Percentiles rank a stretch among this genome's conserved stretches.
Conservation (phyloP, 768 basidiomycete species). For the Cyclocybe aegerita region DNA sequence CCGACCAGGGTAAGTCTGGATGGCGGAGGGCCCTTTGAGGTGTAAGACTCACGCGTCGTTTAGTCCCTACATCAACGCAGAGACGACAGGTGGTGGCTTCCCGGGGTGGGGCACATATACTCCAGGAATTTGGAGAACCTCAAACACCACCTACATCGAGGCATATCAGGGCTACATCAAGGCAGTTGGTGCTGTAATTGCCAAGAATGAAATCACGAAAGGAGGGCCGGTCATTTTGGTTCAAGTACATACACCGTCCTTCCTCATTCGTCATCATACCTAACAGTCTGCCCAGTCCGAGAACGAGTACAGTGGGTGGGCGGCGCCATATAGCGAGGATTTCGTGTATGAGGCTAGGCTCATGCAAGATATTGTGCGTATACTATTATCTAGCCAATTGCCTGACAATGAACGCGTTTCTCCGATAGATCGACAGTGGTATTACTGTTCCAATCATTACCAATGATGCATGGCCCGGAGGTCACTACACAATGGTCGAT, state of each 20-base stretch:
- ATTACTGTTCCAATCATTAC: conserved; percentile 46
- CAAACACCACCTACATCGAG: conserved; percentile 38
- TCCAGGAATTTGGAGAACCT: conserved; percentile 43
- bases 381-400: not conserved
- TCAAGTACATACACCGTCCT: conserved; percentile 21
- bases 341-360: conserved; percentile 36
- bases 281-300: conserved; percentile 35
- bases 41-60: not conserved
- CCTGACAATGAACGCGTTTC: not conserved
- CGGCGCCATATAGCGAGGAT: conserved; percentile 38
- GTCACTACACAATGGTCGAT: conserved; percentile 44
- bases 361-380: conserved; percentile 29
- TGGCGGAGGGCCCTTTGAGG: not conserved
- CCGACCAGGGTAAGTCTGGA: conserved; percentile 39
- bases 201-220: conserved; percentile 55
- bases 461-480: conserved; percentile 46
- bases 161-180: conserved; percentile 54
- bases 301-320: conserved; percentile 51
- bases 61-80: conserved; percentile 47
- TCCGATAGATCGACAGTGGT: conserved; percentile 36
- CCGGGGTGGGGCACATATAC: conserved; percentile 59
- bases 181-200: conserved; percentile 42
- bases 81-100: conserved; percentile 52
- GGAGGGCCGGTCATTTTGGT: conserved; percentile 56
- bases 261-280: not conserved